These are phyloP conservation scores for Sclerotinia minor DNA, from an alignment of 2,329 filamentous ascomycete species.

Conservation along the genomic window DNA sequence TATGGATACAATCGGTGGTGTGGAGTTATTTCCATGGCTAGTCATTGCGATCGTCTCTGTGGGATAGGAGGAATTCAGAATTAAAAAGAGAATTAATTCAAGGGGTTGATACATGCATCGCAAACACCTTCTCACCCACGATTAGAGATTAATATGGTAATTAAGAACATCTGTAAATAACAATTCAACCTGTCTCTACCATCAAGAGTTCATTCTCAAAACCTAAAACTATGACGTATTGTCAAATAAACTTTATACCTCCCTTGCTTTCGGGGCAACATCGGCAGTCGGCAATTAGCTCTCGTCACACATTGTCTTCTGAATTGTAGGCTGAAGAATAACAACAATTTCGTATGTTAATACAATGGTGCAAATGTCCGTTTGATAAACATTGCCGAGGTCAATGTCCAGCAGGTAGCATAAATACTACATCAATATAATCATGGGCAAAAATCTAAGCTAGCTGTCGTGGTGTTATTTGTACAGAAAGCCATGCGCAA, in stretches of 20 bases:
- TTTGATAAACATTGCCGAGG: not conserved
- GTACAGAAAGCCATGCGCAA: not conserved
- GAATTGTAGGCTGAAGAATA: not conserved
- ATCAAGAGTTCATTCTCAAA: too few relatives aligned
- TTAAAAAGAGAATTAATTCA: not conserved
- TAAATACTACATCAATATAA: not conserved
- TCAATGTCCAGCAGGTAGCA: not conserved
- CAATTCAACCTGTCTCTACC: too few relatives aligned
- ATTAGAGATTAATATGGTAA: too few relatives aligned
- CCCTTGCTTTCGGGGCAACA: not conserved
- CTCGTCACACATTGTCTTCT: not conserved
- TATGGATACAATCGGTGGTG: slow-evolving; percentile 31
- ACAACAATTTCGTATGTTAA: not conserved
- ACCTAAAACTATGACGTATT: too few relatives aligned
- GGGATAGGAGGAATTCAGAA: not conserved
- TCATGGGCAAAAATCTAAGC: not conserved
- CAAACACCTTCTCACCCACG: too few relatives aligned
- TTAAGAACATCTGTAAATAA: too few relatives aligned
- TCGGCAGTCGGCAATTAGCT: not conserved
- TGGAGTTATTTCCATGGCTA: slow-evolving; percentile 14
- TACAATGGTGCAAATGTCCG: too few relatives aligned
- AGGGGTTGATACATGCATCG: too few relatives aligned
- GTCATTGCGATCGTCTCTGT: not conserved
- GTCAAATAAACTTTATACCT: not conserved
- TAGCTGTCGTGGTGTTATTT: not conserved